Conservation (phyloP, 257 asterid species). For the Scutellaria minor region DNA sequence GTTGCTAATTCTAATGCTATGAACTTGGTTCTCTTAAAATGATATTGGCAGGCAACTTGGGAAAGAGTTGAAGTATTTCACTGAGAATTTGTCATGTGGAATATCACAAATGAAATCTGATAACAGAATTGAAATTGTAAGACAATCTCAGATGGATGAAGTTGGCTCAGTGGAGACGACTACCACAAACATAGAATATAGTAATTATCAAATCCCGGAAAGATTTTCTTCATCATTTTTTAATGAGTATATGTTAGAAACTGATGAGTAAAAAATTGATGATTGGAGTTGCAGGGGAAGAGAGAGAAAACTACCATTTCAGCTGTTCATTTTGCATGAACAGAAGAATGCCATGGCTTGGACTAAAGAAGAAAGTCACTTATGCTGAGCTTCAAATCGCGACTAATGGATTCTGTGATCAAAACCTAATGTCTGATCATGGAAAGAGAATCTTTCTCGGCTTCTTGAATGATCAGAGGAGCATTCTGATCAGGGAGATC, state of each 20-base stretch:
- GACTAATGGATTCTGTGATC: constrained; percentile 47
- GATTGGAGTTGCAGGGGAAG: constrained; percentile 35
- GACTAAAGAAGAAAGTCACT: constrained; percentile 42
- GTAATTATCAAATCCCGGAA: constrained; percentile 33
- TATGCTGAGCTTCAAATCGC: constrained; percentile 56
- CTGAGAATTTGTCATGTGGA: constrained; percentile 52
- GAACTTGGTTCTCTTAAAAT: background rate
- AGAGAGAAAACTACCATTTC: constrained; percentile 24
- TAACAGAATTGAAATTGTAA: constrained; percentile 37
- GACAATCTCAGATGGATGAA: constrained; percentile 42
- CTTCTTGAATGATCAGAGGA: constrained; percentile 44
- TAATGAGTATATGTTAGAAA: background rate
- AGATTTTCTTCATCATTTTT: background rate
- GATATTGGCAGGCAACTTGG: constrained; percentile 46
- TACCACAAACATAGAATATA: constrained; percentile 5
- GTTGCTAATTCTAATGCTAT: too few species aligned
- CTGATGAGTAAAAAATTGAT: background rate
- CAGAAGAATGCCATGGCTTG: constrained; percentile 38
- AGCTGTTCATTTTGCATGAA: constrained; percentile 47
- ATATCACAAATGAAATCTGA: constrained; percentile 46
- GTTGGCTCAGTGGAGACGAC: constrained; percentile 16
- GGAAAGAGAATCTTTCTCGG: constrained; percentile 48
- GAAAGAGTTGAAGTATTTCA: constrained; percentile 47
- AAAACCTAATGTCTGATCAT: constrained; percentile 36
- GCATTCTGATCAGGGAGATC: constrained; percentile 46